Evolutionary conservation across 345 rosid species (phyloP).

Genomic region (Populus simonii): DNA sequence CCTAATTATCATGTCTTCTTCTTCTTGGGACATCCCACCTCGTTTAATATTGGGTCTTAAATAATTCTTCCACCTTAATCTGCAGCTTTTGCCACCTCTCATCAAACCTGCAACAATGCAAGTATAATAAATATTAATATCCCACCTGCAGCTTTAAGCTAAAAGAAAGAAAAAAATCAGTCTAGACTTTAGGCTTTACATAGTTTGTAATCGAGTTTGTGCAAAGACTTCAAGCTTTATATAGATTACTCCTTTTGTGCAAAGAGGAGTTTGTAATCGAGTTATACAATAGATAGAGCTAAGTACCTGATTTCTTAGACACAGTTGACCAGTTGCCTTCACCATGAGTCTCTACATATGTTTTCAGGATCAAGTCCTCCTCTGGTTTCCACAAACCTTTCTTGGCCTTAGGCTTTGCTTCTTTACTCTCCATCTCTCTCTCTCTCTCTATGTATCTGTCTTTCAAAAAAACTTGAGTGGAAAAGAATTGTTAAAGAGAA

Average conservation of each 20-base stretch:
- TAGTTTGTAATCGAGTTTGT: too few relatives aligned
- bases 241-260: too few relatives aligned
- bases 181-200: neutral
- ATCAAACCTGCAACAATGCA: conserved; percentile 44
- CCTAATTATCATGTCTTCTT: conserved; percentile 79
- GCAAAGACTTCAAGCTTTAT: neutral
- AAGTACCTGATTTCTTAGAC: conserved; percentile 56
- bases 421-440: conserved; percentile 36
- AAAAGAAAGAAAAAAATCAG: neutral
- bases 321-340: conserved; percentile 85
- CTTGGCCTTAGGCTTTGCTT: conserved; percentile 38
- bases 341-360: conserved; percentile 67
- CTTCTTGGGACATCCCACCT: conserved; percentile 72
- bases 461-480: neutral
- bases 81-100: conserved; percentile 88
- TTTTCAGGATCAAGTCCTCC: conserved; percentile 67
- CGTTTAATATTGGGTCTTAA: conserved; percentile 75
- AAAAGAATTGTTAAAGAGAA: neutral
- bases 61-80: conserved; percentile 85
- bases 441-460: neutral
- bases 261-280: too few relatives aligned
- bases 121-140: neutral
- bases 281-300: neutral
- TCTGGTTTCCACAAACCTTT: conserved; percentile 89
- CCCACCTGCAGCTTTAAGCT: neutral